A percentile compares a stretch with the other conserved stretches of the same genome.
Evolutionary conservation across 495 filamentous ascomycete genomes (phyloP).

Genomic region (Penicillium macrosclerotiorum): DNA sequence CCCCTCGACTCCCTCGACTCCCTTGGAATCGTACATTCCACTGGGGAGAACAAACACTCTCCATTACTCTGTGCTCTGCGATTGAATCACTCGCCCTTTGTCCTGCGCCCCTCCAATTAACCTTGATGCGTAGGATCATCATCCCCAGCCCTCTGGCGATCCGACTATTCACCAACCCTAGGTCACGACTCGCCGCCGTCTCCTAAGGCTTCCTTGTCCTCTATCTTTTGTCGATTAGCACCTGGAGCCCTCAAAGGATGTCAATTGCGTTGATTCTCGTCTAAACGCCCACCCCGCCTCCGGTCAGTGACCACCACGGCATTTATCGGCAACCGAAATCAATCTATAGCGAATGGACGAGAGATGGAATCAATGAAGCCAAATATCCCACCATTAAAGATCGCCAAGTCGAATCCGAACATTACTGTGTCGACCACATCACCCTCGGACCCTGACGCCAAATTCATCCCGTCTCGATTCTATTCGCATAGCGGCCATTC

Average conservation of each 20-base stretch:
- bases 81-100: conserved; percentile 11
- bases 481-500: conserved; percentile 27
- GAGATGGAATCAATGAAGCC: conserved; percentile 41
- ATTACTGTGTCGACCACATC: conserved; percentile 41
- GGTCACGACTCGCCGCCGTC: conserved; percentile 13
- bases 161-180: conserved; percentile 15
- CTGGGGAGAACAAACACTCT: conserved; percentile 1
- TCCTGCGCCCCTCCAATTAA: conserved; percentile 23
- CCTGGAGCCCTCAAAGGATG: conserved; percentile 27
- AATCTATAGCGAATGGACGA: conserved; percentile 12
- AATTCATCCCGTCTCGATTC: conserved; percentile 24
- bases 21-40: conserved; percentile 36
- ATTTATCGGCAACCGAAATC: conserved; percentile 3
- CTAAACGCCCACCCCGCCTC: conserved; percentile 33
- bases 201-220: not conserved
- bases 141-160: conserved; percentile 26
- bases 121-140: conserved; percentile 26
- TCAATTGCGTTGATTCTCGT: conserved; percentile 25
- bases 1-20: conserved; percentile 23
- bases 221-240: not conserved
- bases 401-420: conserved; percentile 61
- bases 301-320: conserved; percentile 36
- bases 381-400: conserved; percentile 71
- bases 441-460: conserved; percentile 16
- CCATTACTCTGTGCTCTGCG: conserved; percentile 11